These are phyloP conservation scores for Cercophora newfieldiana DNA, from an alignment of 495 filamentous ascomycete genomes.

Conservation along the genomic window DNA sequence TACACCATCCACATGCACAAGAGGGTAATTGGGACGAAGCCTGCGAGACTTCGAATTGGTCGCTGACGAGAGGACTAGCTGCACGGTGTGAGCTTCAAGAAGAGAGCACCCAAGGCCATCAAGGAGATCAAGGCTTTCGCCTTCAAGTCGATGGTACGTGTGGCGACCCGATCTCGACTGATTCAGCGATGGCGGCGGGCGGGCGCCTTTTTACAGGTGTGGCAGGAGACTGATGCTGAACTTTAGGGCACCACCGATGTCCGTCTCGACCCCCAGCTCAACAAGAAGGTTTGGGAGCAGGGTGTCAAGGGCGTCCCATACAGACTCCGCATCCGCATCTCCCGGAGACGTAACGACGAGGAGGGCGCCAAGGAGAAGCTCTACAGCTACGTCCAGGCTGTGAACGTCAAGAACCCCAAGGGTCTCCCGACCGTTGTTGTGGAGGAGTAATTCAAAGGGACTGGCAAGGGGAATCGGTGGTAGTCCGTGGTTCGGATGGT, in stretches of 20 bases:
- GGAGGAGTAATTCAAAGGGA: constrained; percentile 51
- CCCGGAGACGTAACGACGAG: constrained; percentile 99
- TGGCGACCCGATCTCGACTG: constrained; percentile 14
- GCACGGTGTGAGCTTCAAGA: constrained; percentile 98
- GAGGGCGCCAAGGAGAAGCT: constrained; percentile 98
- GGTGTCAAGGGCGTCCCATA: constrained; percentile 98
- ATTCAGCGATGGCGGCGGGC: constrained; percentile 7
- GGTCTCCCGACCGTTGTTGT: constrained; percentile 84
- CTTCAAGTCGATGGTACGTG: constrained; percentile 87
- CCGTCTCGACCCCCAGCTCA: constrained; percentile 94
- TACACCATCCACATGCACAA: constrained; percentile 99
- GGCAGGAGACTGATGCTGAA: constrained; percentile 30
- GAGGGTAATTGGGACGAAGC: constrained; percentile 69
- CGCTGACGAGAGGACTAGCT: constrained; percentile 57
- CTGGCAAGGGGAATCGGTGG: constrained; percentile 34
- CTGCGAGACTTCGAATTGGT: background rate
- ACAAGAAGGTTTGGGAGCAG: constrained; percentile 99
- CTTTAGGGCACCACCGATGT: constrained; percentile 92
- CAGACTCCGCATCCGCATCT: constrained; percentile 95
- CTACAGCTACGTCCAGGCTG: constrained; percentile 98
- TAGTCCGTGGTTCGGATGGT: constrained; percentile 38
- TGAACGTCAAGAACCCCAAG: constrained; percentile 99
- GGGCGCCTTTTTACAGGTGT: background rate
- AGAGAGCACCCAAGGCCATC: constrained; percentile 95
- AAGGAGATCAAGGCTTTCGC: constrained; percentile 98